Conservation (phyloP, 2,329 filamentous ascomycete genomes). For the Hypoxylon sp. region DNA sequence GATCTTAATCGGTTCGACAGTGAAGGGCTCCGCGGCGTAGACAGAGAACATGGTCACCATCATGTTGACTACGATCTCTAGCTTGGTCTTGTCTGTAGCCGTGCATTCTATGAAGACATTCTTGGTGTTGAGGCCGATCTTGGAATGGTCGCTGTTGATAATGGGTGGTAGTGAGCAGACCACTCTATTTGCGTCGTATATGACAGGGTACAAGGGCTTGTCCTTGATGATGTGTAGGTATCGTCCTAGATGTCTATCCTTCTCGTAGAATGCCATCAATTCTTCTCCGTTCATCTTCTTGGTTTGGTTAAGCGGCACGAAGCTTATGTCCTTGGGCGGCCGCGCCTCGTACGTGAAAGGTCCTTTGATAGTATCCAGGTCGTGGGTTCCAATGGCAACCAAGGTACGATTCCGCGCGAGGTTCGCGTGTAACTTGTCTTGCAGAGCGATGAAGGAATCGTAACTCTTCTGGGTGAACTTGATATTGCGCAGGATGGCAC, state of each 20-base stretch:
- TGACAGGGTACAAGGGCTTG: constrained; percentile 93
- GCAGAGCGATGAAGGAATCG: constrained; percentile 96
- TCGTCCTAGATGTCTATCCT: constrained; percentile 90
- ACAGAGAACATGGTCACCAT: constrained; percentile 97
- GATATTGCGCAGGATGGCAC: constrained; percentile 89
- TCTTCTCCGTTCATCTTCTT: constrained; percentile 89
- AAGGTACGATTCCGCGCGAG: constrained; percentile 92
- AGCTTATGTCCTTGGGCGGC: constrained; percentile 91
- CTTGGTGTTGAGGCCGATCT: constrained; percentile 90
- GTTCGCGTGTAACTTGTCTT: constrained; percentile 98
- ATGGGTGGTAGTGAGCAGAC: constrained; percentile 97
- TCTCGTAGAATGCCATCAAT: constrained; percentile 95
- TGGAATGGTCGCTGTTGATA: constrained; percentile 97
- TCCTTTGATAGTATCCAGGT: constrained; percentile 91
- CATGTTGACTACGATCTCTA: constrained; percentile 95
- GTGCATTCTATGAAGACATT: constrained; percentile 99
- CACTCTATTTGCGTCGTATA: constrained; percentile 87
- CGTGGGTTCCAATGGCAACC: constrained; percentile 97
- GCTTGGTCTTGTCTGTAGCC: constrained; percentile 94
- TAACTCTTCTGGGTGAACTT: constrained; percentile 93
- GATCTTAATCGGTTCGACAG: constrained; percentile 93
- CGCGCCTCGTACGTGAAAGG: constrained; percentile 98
- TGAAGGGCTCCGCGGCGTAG: constrained; percentile 90
- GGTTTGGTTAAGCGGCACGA: constrained; percentile 90
- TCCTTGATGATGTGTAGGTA: constrained; percentile 96